Base-by-base conservation (phyloP, 305 asterid genomes). In the Lippia alba region DNA sequence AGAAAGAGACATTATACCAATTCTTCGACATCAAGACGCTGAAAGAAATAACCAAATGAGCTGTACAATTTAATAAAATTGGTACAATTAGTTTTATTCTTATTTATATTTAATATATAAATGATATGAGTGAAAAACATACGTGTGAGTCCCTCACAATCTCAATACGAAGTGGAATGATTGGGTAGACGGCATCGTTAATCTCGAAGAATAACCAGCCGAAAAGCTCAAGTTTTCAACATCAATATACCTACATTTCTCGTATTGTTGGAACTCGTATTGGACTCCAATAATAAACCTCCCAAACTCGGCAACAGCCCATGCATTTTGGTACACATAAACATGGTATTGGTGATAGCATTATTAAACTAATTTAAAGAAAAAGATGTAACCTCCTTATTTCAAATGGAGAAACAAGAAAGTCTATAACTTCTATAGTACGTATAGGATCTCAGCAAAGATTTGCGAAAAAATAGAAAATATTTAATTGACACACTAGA, bases 241-340 rank as follows among this genome's bases (percentile, higher is more conserved):
- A 60, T 53, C 56, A 50, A 18, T 66, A 71, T 61, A 76, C 88
- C 79, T 87, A 90, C 98, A 80, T 72, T 76, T 77, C 58, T 96
- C n/a, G 94, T 81, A 24, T 24, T 24, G 30, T 24, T 24, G 30
- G 30, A 24, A 3, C 30, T 92, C 97, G 75, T 90, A 90, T 78
- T 90, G 96, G 74, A 88, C 96, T 73, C 98, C 98, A 16, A 96
- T 91, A 50, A 90, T 90, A 84, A 92, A 75, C 78, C 94, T 85
- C 76, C 97, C 98, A 79, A 87, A 78, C 89, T 88, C 87, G 92
- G 96, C 90, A 41, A 92, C 94, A 69, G 90, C 74, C 98, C 98
- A 92, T 56, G 97, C 97, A 20, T 74, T 81, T 78, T 84, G 97
- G 82, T 83, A 77, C 71, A 86, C 92, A 74, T 87, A 45, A 36